phyloP scores from a whole-genome alignment of 1,284 basidiomycete genomes.

The Rhodotorula sp. region DNA sequence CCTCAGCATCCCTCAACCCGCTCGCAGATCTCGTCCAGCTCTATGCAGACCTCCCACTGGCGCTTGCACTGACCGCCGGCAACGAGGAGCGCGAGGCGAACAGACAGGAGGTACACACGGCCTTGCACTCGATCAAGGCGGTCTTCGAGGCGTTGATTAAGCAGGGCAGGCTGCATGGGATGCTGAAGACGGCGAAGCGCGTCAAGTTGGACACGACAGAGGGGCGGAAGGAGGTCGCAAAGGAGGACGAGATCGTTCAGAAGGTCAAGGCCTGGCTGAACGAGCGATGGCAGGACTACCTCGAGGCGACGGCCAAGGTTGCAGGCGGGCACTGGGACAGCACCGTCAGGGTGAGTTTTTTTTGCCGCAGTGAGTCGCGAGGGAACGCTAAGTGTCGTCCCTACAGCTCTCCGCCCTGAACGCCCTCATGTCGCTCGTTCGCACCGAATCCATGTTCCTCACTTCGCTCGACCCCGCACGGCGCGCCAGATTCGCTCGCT shows the following conservation, averaged over 20 bases:
- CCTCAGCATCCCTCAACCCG: constrained; percentile 61
- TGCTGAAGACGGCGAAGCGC: constrained; percentile 39
- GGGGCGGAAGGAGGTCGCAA: constrained; percentile 1
- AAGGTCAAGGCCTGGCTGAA: constrained; percentile 45
- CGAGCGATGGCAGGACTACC: constrained; percentile 39
- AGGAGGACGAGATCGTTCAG: constrained; percentile 24
- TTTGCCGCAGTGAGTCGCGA: neutral
- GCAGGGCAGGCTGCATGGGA: constrained; percentile 59
- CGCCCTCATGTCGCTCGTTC: constrained; percentile 43
- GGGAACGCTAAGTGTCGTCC: neutral
- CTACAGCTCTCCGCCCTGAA: constrained; percentile 39
- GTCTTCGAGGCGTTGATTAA: constrained; percentile 68
- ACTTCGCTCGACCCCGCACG: constrained; percentile 37
- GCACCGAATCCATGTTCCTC: constrained; percentile 41
- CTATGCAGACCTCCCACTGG: constrained; percentile 14
- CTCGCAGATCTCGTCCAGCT: constrained; percentile 72
- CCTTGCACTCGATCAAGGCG: constrained; percentile 77
- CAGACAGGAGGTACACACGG: constrained; percentile 62
- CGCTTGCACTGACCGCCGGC: constrained; percentile 47
- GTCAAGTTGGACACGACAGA: constrained; percentile 26
- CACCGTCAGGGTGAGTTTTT: constrained; percentile 33
- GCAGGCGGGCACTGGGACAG: constrained; percentile 34
- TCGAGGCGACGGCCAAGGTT: constrained; percentile 34
- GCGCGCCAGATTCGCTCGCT: constrained; percentile 61
- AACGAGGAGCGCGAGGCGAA: constrained; percentile 47